Conservation (phyloP, 2,329 filamentous ascomycete genomes). For the Pleomassaria siparia region DNA sequence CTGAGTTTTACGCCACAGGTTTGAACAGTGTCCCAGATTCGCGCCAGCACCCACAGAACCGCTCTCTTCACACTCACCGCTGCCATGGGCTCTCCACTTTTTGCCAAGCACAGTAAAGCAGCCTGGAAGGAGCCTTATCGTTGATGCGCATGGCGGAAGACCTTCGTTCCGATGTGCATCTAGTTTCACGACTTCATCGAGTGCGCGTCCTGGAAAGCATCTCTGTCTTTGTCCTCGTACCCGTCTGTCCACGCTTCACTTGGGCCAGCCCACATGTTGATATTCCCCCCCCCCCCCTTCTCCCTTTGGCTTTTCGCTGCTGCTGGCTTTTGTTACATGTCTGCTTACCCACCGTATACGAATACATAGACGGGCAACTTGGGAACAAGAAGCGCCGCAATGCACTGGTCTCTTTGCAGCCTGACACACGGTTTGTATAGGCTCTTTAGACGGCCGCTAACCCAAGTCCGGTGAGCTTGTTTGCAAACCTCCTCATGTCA, state of each 20-base stretch:
- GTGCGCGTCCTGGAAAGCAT: slow-evolving; percentile 17
- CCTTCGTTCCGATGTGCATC: slow-evolving; percentile 26
- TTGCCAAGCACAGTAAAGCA: slow-evolving; percentile 25
- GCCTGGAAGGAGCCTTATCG: slow-evolving; percentile 25
- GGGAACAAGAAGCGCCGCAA: slow-evolving; percentile 12
- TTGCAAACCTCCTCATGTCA: slow-evolving; percentile 42
- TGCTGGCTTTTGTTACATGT: not conserved
- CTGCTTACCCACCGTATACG: no score
- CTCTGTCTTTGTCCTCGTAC: slow-evolving; percentile 15
- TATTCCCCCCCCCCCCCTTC: no score
- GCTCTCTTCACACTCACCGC: slow-evolving; percentile 22
- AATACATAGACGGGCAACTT: not conserved
- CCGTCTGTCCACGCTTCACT: slow-evolving; percentile 2
- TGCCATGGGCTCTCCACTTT: slow-evolving; percentile 16
- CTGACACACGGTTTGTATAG: slow-evolving; percentile 29
- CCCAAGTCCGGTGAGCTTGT: slow-evolving; percentile 38
- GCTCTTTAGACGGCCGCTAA: slow-evolving; percentile 39
- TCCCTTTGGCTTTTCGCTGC: not conserved
- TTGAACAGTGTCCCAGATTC: slow-evolving; percentile 21
- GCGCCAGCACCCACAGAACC: slow-evolving; percentile 1
- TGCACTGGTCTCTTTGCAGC: slow-evolving; percentile 32
- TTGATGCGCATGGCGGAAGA: slow-evolving; percentile 39
- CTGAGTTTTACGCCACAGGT: slow-evolving; percentile 31
- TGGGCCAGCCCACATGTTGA: not conserved
- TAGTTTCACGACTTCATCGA: slow-evolving; percentile 37